Evolutionary conservation across 2,329 filamentous ascomycete genomes (phyloP), one percentile per base, ranked within the genome.

Genomic region (Neonectria ditissima): DNA sequence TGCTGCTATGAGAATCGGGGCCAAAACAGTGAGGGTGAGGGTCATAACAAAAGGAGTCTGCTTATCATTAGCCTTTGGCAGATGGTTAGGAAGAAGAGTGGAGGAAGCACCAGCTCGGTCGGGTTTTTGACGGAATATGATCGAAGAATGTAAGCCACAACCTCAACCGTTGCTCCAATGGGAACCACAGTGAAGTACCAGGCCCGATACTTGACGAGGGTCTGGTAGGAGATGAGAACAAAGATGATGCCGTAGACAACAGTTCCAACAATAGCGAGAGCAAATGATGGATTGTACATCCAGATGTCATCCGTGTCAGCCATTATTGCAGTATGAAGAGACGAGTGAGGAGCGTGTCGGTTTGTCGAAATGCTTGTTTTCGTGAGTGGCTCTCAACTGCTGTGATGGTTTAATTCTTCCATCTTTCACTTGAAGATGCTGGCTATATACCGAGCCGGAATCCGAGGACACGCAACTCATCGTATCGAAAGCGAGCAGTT

Each of bases 1-100:
- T 0, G 83, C 84, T 16, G 82, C 82, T 52, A 85, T 72, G 55
- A 85, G 79, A 44, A 85, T 76, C 0, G 84, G 84, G 0, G 83
- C 81, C 43, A 86, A 75, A 13, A 85, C 80, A n/a, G 83, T 81
- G 22, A 82, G 74, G 0, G 78, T 79, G 5, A 77, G 66, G 1
- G 77, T 80, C 41, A 76, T 66, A 5, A 82, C 77, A 56, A 81
- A 83, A 1, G 80, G 72, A 1, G 73, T 69, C 76, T 79, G 16
- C 5, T 2, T 4, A 3, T 16, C 51, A n/a, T 67, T 47, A 60
- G 61, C 24, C 6, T 10, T 13, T 4, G 24, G 22, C 7, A 45
- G 14, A 34, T 10, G 26, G 20, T 24, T 24, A 28, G 5, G 20
- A 51, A 8, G 3, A 20, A 20, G 10, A 37, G 39, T 26, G 16